phyloP scores from a whole-genome alignment of 345 rosid species.

The Carallia brachiata region DNA sequence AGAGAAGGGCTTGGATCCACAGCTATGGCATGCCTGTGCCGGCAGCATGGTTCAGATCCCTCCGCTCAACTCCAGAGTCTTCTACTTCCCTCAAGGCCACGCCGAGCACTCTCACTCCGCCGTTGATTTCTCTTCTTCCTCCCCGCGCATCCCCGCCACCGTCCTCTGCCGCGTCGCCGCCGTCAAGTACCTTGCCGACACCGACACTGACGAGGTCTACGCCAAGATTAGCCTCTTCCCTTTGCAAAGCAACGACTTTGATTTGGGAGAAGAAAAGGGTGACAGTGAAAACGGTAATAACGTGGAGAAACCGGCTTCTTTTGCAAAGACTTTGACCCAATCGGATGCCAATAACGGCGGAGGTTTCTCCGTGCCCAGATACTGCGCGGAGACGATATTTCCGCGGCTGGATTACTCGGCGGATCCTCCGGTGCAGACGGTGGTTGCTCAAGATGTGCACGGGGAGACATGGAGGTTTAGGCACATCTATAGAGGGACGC shows the following conservation, averaged over 20 bases:
- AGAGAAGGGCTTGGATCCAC: conserved; percentile 25
- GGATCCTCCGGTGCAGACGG: conserved; percentile 85
- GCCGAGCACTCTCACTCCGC: conserved; percentile 25
- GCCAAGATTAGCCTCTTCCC: conserved; percentile 23
- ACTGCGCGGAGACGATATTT: conserved; percentile 75
- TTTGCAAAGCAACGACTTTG: conserved; percentile 15
- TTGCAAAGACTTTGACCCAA: conserved; percentile 92
- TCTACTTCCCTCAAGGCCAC: conserved; percentile 36
- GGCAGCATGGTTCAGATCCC: conserved; percentile 35
- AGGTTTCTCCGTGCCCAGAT: conserved; percentile 95
- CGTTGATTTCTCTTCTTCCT: conserved; percentile 22
- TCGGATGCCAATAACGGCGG: conserved; percentile 99
- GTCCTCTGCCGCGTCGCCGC: conserved; percentile 23
- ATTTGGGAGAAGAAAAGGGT: conserved; percentile 29
- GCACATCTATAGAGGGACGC: conserved; percentile 33
- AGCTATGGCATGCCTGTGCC: conserved; percentile 34
- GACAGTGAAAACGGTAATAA: background rate
- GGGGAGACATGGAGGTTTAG: conserved; percentile 32
- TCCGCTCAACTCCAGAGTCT: conserved; percentile 16
- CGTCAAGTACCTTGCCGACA: conserved; percentile 25
- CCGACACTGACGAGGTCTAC: conserved; percentile 26
- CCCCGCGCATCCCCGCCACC: conserved; percentile 4
- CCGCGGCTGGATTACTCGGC: conserved; percentile 29
- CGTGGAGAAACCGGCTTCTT: conserved; percentile 59
- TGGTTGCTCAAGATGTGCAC: conserved; percentile 31